A percentile compares a stretch with the other conserved stretches of the same genome.
Conservation (phyloP, 495 filamentous ascomycete species). For the Penicillium alfredii region DNA sequence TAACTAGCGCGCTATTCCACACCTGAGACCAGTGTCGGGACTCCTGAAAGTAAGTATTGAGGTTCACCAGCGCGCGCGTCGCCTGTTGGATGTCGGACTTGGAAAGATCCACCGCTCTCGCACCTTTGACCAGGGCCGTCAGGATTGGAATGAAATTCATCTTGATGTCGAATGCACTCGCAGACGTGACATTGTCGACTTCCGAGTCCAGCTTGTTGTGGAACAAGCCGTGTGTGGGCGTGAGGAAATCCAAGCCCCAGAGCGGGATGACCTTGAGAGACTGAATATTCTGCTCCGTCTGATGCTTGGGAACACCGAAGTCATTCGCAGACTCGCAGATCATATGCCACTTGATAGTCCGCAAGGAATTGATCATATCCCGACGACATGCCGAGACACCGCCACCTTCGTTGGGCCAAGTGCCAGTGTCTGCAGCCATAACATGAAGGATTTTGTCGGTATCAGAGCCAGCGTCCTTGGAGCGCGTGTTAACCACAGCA, state of each 20-base stretch:
- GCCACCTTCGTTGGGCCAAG: conserved; percentile 62
- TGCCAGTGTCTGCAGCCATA: conserved; percentile 57
- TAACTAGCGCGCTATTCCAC: conserved; percentile 58
- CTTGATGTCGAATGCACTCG: conserved; percentile 50
- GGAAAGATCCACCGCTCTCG: conserved; percentile 47
- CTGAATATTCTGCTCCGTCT: conserved; percentile 60
- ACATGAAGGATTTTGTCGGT: conserved; percentile 53
- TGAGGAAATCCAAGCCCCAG: conserved; percentile 61
- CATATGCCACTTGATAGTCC: conserved; percentile 60
- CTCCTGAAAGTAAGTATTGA: conserved; percentile 57
- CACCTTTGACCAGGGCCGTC: conserved; percentile 52
- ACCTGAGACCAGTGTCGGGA: conserved; percentile 58
- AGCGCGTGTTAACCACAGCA: conserved; percentile 38
- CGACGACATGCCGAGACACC: conserved; percentile 64
- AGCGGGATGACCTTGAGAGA: conserved; percentile 61
- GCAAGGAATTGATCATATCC: conserved; percentile 59
- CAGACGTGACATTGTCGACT: conserved; percentile 50
- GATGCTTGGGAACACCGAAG: conserved; percentile 59
- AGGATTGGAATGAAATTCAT: conserved; percentile 59
- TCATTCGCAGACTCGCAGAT: conserved; percentile 62
- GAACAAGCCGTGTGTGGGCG: conserved; percentile 58
- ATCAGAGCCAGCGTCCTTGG: conserved; percentile 42
- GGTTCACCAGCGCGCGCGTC: conserved; percentile 52
- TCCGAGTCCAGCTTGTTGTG: conserved; percentile 55
- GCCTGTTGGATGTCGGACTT: conserved; percentile 48